Base-by-base conservation (phyloP, 2,329 filamentous ascomycete species). In the Helotiales sp. region DNA sequence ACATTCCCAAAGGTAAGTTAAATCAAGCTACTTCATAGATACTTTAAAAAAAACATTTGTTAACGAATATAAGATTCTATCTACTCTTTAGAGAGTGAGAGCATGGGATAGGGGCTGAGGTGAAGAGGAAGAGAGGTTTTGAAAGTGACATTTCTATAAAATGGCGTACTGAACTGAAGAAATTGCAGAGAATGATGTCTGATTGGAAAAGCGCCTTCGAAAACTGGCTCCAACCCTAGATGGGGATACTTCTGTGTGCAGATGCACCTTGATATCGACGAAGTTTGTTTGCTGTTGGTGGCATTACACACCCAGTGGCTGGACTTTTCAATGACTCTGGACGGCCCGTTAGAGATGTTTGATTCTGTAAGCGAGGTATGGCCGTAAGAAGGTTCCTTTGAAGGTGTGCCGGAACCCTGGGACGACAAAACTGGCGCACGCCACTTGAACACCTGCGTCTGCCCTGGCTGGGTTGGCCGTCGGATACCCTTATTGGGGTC, bases 131-230 rank as follows among this genome's bases (percentile, higher is more conserved):
- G 8, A 30, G 22, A 10, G 34, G 15, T n/a, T 7, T 26, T 32
- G 59, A 15, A 32, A 34, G 55, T 10, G 5, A 15, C 20, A 22
- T 34, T 5, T 11, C 30, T 34, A 34, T n/a, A 34, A 34, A 34
- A 20, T 5, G 20, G 59, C 62, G 20, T 32, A 64, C 62, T 24
- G 28, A 64, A 64, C 8, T 52, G 54, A 59, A 64, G 62, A n/a
- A 64, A 34, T 7, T 37, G 20, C 13, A 64, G 40, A 20, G 43
- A 34, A 15, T 49, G 43, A 49, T 54, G 17, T 2, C n/a, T 34
- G 20, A 59, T 28, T 2, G 52, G 54, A 26, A 64, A 64, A n/a
- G 20, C 20, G 1, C 52, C 45, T 3, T 37, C 28, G 22, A 43
- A 26, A 8, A 34, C 8, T 26, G 52, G 37, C 10, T 34, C 40